These are phyloP conservation scores for Scolecobasidium constrictum DNA, from an alignment of 2,329 filamentous ascomycete species.

Conservation along the genomic window DNA sequence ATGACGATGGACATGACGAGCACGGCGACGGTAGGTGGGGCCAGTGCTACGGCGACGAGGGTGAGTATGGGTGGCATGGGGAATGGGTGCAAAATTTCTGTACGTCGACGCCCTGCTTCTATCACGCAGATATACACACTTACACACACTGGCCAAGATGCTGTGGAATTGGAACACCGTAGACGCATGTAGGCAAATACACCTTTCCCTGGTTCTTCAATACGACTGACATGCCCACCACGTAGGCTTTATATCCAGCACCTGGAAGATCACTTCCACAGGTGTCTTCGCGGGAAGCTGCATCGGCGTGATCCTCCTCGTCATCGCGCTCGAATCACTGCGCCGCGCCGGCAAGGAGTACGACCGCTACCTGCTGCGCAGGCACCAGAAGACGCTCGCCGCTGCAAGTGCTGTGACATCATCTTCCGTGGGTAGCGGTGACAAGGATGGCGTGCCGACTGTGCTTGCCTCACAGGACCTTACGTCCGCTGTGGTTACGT, in stretches of 20 bases:
- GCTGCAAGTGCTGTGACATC: neutral
- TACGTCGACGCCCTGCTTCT: constrained; percentile 12
- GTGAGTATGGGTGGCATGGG: constrained; percentile 12
- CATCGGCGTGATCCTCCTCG: constrained; percentile 66
- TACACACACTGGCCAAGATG: constrained; percentile 43
- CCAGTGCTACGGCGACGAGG: neutral
- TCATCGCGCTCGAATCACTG: constrained; percentile 60
- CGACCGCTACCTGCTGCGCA: constrained; percentile 53
- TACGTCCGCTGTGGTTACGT: constrained; percentile 8
- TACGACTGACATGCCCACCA: constrained; percentile 20
- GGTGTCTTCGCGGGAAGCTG: constrained; percentile 72
- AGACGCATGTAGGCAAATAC: constrained; percentile 39
- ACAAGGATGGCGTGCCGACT: neutral
- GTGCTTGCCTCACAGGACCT: neutral
- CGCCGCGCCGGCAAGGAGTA: constrained; percentile 62
- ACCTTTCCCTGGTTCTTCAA: constrained; percentile 6
- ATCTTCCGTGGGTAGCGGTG: too few species aligned
- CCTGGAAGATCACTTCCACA: constrained; percentile 59
- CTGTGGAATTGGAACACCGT: constrained; percentile 70
- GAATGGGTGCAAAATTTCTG: constrained; percentile 28
- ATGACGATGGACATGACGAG: neutral
- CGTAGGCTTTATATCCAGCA: constrained; percentile 50
- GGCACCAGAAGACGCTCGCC: constrained; percentile 27
- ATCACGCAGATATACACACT: neutral
- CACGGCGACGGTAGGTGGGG: neutral